Base-by-base conservation (phyloP, 2,329 filamentous ascomycete species). In the Apiospora malaysiana region DNA sequence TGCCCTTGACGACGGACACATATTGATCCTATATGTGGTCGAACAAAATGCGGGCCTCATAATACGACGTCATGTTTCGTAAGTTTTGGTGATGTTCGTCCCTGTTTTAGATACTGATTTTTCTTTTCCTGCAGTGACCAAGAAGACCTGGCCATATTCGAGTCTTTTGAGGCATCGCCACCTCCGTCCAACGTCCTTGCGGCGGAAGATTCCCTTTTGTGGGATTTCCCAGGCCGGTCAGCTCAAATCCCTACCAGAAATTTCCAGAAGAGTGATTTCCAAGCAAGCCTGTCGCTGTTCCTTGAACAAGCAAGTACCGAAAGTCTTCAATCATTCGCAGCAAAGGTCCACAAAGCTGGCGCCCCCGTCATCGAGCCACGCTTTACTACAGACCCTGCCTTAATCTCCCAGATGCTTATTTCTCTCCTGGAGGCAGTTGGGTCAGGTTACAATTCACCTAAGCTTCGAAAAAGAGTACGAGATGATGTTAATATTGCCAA, bases 381-480 rank as follows among this genome's bases (percentile, higher is more conserved):
- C 8, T 87, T 93, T 66, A 89, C 88, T 0, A 78, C 83, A 0
- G 78, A 87, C 70, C 91, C 91, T 0, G 81, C 85, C 0, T 78
- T 93, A 0, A 85, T 94, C 2, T 87, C 85, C 0, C 84, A 89
- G 12, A 82, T 92, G 72, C 81, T 93, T 10, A 88, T 92, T 79
- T 85, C 88, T 0, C 77, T 93, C 0, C 78, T 93, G 0, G 86
- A 89, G 74, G 86, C 83, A 0, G 81, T 87, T 9, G 91, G 91
- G 0, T 69, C 75, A 0, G 73, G 80, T 0, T 71, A 81, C 0
- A 69, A 78, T 1, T 79, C 85, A 0, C 73, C 79, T 0, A 25
- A 82, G 0, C 76, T 92, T 1, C 81, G 81, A 0, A 93, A 93
- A 76, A 82, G 86, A 2, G 84, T 92, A 0, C 84, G 88, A 0